Evolutionary conservation across 2,329 filamentous ascomycete genomes (phyloP), one percentile per base, ranked within the genome.

Genomic region (Exophiala xenobiotica): DNA sequence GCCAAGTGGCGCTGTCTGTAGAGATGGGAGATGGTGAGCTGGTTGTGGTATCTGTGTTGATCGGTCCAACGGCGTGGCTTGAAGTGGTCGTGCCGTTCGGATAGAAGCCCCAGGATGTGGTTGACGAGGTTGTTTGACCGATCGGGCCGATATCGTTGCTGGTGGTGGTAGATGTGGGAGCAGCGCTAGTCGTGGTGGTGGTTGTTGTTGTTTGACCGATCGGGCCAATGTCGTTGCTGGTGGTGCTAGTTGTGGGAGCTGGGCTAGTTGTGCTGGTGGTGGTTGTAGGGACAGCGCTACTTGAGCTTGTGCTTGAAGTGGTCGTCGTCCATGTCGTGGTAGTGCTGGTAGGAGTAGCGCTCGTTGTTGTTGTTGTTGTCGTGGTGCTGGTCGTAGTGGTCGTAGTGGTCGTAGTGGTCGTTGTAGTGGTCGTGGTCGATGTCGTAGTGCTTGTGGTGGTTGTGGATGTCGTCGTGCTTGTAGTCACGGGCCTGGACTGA

Each of bases 401-500:
- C 6, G 24, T 42, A n/a, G 33, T 42, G 11, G 44, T 42, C 3
- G 43, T 46, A 8, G 37, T 51, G 11, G 51, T 54, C 12, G 50
- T 50, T 24, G 27, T 53, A 9, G 54, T 44, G 12, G 22, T 48
- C 6, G 39, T 53, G 6, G 51, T 54, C 14, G 51, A 51, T 1
- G 49, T 57, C 2, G 47, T 54, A 7, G 48, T 44, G 5, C 47
- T 48, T 2, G 52, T 54, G 8, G 47, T 44, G 14, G 47, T 38
- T 14, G 43, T 52, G 6, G 49, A 23, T 11, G 44, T 47, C 9
- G 49, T 51, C 3, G 53, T 51, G 6, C 40, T 47, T n/a, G 37
- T 51, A 8, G 42, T 43, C 8, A 53, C 39, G 6, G 42, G 16
- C 27, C 33, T 35, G 23, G 46, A 23, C 48, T 77, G 70, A 64